Base-by-base conservation (phyloP, 2,329 filamentous ascomycete genomes). In the Neopestalotiopsis sp. region DNA sequence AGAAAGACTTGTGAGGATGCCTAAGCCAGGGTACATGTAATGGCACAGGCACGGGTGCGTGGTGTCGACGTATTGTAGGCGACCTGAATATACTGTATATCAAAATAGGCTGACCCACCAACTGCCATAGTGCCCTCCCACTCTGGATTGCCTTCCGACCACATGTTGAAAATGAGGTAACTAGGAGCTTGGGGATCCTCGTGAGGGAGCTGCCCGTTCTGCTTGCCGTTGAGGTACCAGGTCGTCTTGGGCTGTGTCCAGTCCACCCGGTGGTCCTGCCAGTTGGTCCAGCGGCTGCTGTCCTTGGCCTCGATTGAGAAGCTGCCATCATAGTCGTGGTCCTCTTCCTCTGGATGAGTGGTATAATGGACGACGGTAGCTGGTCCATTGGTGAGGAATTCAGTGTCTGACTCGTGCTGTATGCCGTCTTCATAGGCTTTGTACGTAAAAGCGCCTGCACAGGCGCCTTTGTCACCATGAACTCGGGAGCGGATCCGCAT, bases 171-270 rank as follows among this genome's bases (percentile, higher is more conserved):
- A 32, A 62, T 62, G 34, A 62, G 59, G 20, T 34, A 34, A 38
- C 59, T 62, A 5, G 59, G 59, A 14, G 20, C 12, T 17, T 62
- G 59, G 2, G 14, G 13, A 5, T 38, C 12, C 59, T 62, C 59
- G 34, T 62, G 59, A 14, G 59, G 10, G 14, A 62, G 59, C 59
- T 62, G 30, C 5, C 59, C 59, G 59, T 62, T 62, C 32, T 38
- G 13, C 59, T 24, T 62, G 28, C 59, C 59, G n/a, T 62, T 62
- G 13, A 62, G 59, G 32, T 62, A 62, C 59, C 59, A 62, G 34
- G 59, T 62, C 32, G 59, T 38, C 59, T 62, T 34, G 59, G 59
- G 59, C 17, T 62, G 59, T 4, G 59, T 62, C 59, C 59, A 62
- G 59, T 62, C 59, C 14, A 62, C 28, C 17, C 59, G 32, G 59